These are phyloP conservation scores for Pinus taeda DNA, from an alignment of 75 land plant species.

Conservation along the genomic window DNA sequence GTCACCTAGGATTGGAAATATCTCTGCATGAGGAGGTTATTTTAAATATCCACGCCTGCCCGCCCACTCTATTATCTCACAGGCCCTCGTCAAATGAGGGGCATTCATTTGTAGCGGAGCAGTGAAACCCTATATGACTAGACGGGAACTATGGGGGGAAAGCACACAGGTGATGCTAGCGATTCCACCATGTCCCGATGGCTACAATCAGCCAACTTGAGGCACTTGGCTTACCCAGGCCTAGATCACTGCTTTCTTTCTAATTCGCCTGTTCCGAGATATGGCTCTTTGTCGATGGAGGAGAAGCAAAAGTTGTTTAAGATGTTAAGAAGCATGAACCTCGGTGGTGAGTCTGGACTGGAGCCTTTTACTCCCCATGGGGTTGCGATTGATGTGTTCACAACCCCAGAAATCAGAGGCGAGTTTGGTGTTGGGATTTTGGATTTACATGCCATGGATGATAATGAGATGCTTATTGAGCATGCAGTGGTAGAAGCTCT, in stretches of 20 bases:
- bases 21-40: not conserved
- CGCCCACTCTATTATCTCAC: slow-evolving; percentile 22
- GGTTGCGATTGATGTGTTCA: not conserved
- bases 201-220: slow-evolving; percentile 44
- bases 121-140: slow-evolving; percentile 13
- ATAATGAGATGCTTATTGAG: no score
- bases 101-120: slow-evolving; percentile 14
- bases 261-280: slow-evolving; percentile 27
- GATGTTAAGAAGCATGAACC: slow-evolving; percentile 38
- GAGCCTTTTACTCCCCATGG: slow-evolving; percentile 29
- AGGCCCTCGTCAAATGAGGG: slow-evolving; percentile 48
- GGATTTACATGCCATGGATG: no score
- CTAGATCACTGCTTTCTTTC: slow-evolving; percentile 40
- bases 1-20: not conserved
- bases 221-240: slow-evolving; percentile 47
- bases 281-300: slow-evolving; percentile 35
- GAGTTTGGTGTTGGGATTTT: no score
- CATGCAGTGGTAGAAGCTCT: no score
- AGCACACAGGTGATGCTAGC: not conserved
- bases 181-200: slow-evolving; percentile 48
- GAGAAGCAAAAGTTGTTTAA: slow-evolving; percentile 44
- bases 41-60: no score
- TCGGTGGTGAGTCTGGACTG: slow-evolving; percentile 16
- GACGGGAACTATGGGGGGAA: not conserved
- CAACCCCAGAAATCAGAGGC: no score